A percentile compares a stretch with the other conserved stretches of the same genome.
These are phyloP conservation scores for Diddensiella transvaalensis DNA, from an alignment of 805 yeast species.

Conservation along the genomic window DNA sequence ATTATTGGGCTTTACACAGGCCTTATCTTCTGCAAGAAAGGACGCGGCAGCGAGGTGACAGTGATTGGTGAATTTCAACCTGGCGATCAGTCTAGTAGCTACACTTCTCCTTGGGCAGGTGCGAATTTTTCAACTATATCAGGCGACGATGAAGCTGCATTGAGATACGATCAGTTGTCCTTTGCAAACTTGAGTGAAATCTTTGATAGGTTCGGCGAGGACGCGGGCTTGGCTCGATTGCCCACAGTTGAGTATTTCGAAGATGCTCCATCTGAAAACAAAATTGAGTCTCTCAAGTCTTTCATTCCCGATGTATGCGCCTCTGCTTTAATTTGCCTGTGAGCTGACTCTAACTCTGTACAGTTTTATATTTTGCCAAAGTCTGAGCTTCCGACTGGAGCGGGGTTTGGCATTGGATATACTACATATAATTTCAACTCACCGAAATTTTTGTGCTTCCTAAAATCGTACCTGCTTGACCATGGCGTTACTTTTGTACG, in stretches of 20 bases:
- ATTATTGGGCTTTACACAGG: constrained; percentile 66
- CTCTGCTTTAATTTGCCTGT: no score
- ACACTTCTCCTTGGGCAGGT: constrained; percentile 82
- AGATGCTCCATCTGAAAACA: constrained; percentile 40
- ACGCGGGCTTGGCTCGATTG: constrained; percentile 51
- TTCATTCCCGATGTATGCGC: constrained; percentile 48
- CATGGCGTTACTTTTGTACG: constrained; percentile 53
- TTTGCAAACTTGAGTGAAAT: constrained; percentile 46
- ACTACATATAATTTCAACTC: constrained; percentile 70
- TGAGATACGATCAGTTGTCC: constrained; percentile 54
- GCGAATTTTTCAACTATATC: constrained; percentile 61
- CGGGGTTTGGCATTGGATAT: constrained; percentile 51
- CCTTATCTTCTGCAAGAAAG: constrained; percentile 43
- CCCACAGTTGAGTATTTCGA: constrained; percentile 56
- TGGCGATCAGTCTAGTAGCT: constrained; percentile 70
- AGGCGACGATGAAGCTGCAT: constrained; percentile 49
- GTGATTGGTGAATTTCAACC: constrained; percentile 67
- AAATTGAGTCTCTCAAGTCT: constrained; percentile 44
- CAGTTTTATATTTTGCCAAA: constrained; percentile 41
- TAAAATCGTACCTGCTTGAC: constrained; percentile 42
- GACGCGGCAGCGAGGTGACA: constrained; percentile 42
- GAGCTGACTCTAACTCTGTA: constrained; percentile 23
- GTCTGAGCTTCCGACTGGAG: constrained; percentile 48
- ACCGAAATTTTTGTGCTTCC: constrained; percentile 53
- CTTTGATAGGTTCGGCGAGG: constrained; percentile 47